Base-by-base conservation (phyloP, 2,329 filamentous ascomycete genomes). In the Rhexocercosporidium sp. region DNA sequence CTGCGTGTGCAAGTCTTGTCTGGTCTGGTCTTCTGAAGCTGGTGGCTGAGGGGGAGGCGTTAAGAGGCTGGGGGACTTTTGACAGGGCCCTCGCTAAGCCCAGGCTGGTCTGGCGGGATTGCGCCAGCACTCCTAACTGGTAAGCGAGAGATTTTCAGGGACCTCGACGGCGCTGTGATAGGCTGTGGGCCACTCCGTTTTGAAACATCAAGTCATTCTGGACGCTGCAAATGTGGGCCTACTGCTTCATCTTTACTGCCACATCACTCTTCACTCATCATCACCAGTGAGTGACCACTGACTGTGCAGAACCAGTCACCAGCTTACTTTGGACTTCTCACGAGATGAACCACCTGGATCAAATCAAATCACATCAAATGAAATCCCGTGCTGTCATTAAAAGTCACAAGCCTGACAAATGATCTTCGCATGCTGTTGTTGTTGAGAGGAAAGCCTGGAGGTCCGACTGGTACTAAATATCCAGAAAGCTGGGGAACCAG, bases 121-220 rank as follows among this genome's bases (percentile, higher is more conserved):
- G 39, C n/a, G 62, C 14, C 12, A 29, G 9, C 60, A 49, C 31
- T n/a, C n/a, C n/a, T n/a, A n/a, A n/a, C n/a, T n/a, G n/a, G n/a
- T 18, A 59, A 34, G 18, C 46, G 46, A 54, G 54, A 49, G 62
- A 65, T 65, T 44, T 65, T 65, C 54, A 65, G 44, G 54, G 62
- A 65, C 44, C 39, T 39, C 22, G 46, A 39, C 27, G 18, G 44
- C 44, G n/a, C 16, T 25, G 31, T 62, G 62, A 65, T 65, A 51
- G 54, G 62, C 41, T 53, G 18, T 9, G 51, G 12, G n/a, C 20
- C 20, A 44, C 25, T 47, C 34, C 25, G 62, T 59, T 64, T 57
- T 65, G 62, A 65, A 65, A 65, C 62, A 53, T 37, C 14, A n/a
- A 57, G 54, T 57, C 54, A 57, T 39, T 39, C 34, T 57, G 34